Base-by-base conservation (phyloP, 75 land plant genomes). In the Isoetes taiwanensis region DNA sequence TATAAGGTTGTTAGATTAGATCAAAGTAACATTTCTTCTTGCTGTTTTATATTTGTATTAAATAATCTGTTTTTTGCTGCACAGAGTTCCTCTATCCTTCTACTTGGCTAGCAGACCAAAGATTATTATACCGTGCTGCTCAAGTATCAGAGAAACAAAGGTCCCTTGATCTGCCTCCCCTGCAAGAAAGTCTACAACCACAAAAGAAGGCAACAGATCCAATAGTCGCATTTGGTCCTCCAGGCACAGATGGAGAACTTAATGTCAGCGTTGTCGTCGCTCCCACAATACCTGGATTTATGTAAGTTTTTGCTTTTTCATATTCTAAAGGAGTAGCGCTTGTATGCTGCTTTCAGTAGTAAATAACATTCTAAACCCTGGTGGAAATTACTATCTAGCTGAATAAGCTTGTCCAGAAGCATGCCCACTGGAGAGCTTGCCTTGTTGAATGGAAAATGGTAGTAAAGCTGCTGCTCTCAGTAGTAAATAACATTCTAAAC, bases 251-350 rank as follows among this genome's bases (percentile, higher is more conserved):
- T 30, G 97, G 97, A 2, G 97, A 91, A 77, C 75, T 87, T 30
- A 87, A 91, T 62, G 89, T 91, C 52, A 91, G 97, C 34, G 84
- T 91, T 65, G 73, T 91, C 30, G 85, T 81, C 27, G 80, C 97
- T 1, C 74, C 78, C 0, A 77, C 81, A 5, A 68, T 83, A 28
- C 76, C 56, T 1, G 78, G 72, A 41, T 91, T 87, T 75, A 67
- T 69, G 96, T 82, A 78, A 61, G 74, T 38, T 37, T n/a, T n/a
- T n/a, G n/a, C n/a, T n/a, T n/a, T n/a, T n/a, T n/a, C n/a, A n/a
- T n/a, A n/a, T n/a, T n/a, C n/a, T n/a, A n/a, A n/a, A n/a, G n/a
- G n/a, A n/a, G n/a, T n/a, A n/a, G n/a, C n/a, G n/a, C n/a, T n/a
- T n/a, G n/a, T n/a, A n/a, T n/a, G n/a, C n/a, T n/a, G n/a, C n/a